These are phyloP conservation scores for Suhomyces tanzawaensis DNA, from an alignment of 805 yeast species.

Conservation along the genomic window DNA sequence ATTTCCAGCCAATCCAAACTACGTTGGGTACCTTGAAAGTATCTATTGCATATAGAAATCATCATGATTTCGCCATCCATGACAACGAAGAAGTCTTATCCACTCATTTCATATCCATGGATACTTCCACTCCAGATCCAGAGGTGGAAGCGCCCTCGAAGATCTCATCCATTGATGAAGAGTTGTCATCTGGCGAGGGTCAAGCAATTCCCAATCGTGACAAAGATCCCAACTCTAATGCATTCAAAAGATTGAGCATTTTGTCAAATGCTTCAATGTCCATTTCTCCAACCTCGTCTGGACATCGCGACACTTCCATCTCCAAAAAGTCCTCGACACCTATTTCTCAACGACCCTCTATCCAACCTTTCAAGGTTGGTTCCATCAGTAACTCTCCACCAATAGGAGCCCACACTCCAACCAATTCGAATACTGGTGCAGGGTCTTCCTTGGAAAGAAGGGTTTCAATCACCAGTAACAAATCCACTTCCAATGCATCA, in stretches of 20 bases:
- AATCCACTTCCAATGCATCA: conserved; percentile 52
- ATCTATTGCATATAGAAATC: conserved; percentile 76
- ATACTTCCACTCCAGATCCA: conserved; percentile 15
- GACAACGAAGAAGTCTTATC: conserved; percentile 66
- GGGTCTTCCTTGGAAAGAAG: conserved; percentile 35
- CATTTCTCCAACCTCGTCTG: conserved; percentile 26
- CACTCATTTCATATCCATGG: conserved; percentile 52
- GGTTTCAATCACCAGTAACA: conserved; percentile 43
- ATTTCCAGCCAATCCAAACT: conserved; percentile 69
- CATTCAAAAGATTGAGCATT: conserved; percentile 13
- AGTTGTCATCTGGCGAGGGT: conserved; percentile 2
- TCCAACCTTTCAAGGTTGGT: conserved; percentile 64
- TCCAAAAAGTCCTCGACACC: conserved; percentile 14
- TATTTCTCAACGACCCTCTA: conserved; percentile 28
- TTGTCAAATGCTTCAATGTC: conserved; percentile 15
- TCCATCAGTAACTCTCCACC: conserved; percentile 46
- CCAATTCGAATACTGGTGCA: conserved; percentile 14
- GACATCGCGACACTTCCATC: conserved; percentile 2
- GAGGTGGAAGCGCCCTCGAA: background rate
- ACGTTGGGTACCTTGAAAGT: conserved; percentile 70
- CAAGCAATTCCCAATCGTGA: background rate
- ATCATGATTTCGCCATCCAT: conserved; percentile 63
- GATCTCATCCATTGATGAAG: conserved; percentile 1
- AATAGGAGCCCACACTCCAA: conserved; percentile 19
- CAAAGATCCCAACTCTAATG: background rate